Conservation (phyloP, 176 grass and related monocot genomes). For the Rhynchospora breviuscula region DNA sequence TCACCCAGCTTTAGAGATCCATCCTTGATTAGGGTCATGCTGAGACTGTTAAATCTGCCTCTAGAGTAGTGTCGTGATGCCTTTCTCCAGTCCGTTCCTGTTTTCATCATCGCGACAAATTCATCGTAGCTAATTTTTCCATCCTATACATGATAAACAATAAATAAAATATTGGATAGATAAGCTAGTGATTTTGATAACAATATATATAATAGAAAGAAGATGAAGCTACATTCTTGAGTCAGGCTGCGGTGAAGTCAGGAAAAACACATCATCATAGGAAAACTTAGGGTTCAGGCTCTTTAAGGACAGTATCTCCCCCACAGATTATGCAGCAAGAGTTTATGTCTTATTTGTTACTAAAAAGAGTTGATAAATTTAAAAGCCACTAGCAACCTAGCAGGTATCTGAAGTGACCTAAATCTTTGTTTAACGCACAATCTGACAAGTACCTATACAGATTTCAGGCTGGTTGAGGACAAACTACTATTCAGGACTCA, state of each 20-base stretch:
- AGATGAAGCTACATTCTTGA: not conserved
- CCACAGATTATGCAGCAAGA: too few relatives aligned
- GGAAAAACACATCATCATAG: not conserved
- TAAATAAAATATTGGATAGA: constrained; percentile 7
- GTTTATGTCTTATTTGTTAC: too few relatives aligned
- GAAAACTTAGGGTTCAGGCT: not conserved
- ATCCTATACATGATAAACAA: constrained; percentile 47
- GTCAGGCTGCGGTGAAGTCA: not conserved
- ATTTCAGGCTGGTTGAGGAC: not conserved
- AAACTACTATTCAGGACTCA: not conserved
- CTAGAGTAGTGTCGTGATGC: constrained; percentile 96
- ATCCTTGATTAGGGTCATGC: constrained; percentile 93
- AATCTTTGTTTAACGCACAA: not conserved
- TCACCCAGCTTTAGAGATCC: constrained; percentile 82
- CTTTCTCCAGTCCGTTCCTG: constrained; percentile 98
- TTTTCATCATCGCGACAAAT: constrained; percentile 99
- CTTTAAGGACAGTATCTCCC: too few relatives aligned
- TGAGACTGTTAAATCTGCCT: constrained; percentile 98
- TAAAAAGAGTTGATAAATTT: too few relatives aligned
- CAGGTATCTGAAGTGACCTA: too few relatives aligned
- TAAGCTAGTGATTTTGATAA: not conserved
- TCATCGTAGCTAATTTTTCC: constrained; percentile 97
- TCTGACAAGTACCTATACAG: not conserved
- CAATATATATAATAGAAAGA: not conserved
- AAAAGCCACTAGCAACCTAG: too few relatives aligned